Percentiles rank a stretch among this genome's conserved stretches.
Conservation (phyloP, 2,329 filamentous ascomycete genomes). For the Pseudopithomyces maydicus region DNA sequence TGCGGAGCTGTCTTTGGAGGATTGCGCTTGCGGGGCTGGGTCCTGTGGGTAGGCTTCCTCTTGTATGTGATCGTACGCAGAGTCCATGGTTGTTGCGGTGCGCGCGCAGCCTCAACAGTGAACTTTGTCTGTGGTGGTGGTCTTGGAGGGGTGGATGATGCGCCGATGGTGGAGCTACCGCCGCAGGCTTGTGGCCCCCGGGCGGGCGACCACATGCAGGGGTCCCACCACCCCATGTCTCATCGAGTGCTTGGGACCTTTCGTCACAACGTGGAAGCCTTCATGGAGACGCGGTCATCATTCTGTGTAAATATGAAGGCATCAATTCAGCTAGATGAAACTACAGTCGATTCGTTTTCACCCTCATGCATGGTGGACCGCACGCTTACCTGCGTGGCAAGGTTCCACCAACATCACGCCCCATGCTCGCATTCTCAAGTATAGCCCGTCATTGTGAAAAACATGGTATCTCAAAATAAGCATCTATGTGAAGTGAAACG, state of each 20-base stretch:
- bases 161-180: background rate
- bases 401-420: background rate
- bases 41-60: slow-evolving; percentile 70
- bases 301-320: no score
- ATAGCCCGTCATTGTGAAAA: background rate
- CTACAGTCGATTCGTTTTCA: no score
- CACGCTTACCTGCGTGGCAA: no score
- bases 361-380: no score
- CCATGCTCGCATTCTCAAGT: background rate
- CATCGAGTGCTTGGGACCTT: no score
- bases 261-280: no score
- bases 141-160: background rate
- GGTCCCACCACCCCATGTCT: no score
- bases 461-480: background rate
- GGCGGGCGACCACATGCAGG: background rate
- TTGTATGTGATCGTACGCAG: slow-evolving; percentile 95
- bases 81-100: slow-evolving; percentile 70
- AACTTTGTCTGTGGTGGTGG: background rate
- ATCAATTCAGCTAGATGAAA: no score
- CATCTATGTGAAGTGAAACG: background rate
- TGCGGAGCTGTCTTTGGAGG: slow-evolving; percentile 49
- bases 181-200: background rate
- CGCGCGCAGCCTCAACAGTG: background rate
- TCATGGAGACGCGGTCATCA: no score
- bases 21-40: slow-evolving; percentile 52